Evolutionary conservation across 345 rosid genomes (phyloP), one percentile per base, ranked within the genome.

Genomic region (Tarenaya hassleriana): DNA sequence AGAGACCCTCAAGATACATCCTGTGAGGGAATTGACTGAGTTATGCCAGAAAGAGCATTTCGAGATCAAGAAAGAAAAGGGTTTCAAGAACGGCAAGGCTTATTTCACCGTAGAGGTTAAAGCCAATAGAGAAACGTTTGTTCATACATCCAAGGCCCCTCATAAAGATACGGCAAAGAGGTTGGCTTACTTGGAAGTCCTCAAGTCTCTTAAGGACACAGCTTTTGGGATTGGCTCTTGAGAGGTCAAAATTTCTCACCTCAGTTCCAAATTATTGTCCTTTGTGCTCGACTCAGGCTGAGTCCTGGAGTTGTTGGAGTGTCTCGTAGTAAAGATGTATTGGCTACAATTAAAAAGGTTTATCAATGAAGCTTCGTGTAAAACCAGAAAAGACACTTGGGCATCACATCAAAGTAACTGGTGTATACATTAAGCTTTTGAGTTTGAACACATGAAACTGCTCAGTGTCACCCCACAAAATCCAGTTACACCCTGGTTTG

Each of bases 1-100:
- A 0, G 75, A 64, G 69, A 87, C 85, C 5, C 21, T 88, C 15
- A 77, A 47, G 68, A 5, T 73, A 15, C 84, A 92, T 29, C 95
- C 96, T 0, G 77, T 57, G n/a, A 72, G 76, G 45, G 95, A 84
- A 55, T 63, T 92, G 44, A 49, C 17, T 0, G 84, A 92, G 31
- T 20, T 75, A 0, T 83, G 95, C 43, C 82, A 77, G 12, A 85
- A 63, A 53, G 2, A 57, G 8, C 72, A 54, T 33, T 73, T 76
- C 15, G 58, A 60, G 1, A 18, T 35, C 51, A 57, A 31, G 19
- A 68, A 67, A 50, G 58, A 57, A 0, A 7, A 49, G 47, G 24
- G 57, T 0, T 48, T 7, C 6, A 37, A 16, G 2, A 62, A 74
- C 8, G 78, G 72, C 4, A 34, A 9, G 20, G 52, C 66, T 42